These are phyloP conservation scores for Wickerhamomyces chaumierensis DNA, from an alignment of 805 yeast genomes.

Conservation along the genomic window DNA sequence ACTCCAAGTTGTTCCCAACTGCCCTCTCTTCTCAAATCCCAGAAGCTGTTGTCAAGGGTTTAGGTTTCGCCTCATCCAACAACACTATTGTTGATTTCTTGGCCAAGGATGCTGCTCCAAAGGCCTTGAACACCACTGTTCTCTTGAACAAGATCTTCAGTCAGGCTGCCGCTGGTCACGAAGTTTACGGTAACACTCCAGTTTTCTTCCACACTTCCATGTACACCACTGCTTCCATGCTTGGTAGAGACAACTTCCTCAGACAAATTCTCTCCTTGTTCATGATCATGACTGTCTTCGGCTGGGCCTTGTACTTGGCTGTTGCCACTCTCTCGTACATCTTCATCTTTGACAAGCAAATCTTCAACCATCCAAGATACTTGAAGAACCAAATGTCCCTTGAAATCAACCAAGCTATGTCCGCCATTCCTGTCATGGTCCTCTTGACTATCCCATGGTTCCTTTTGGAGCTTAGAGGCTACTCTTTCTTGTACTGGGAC, in stretches of 20 bases:
- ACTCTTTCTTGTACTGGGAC: constrained; percentile 64
- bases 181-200: constrained; percentile 53
- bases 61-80: constrained; percentile 11
- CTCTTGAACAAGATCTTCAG: constrained; percentile 2
- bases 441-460: constrained; percentile 84
- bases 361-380: constrained; percentile 92
- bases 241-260: constrained; percentile 59
- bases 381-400: constrained; percentile 84
- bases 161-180: constrained; percentile 15
- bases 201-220: constrained; percentile 43
- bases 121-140: constrained; percentile 5
- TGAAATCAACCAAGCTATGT: constrained; percentile 68
- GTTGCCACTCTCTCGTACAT: constrained; percentile 71
- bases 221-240: constrained; percentile 51
- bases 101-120: constrained; percentile 7
- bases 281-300: constrained; percentile 65
- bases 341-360: constrained; percentile 75
- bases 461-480: constrained; percentile 71
- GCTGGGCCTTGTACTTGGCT: constrained; percentile 68
- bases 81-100: constrained; percentile 14
- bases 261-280: constrained; percentile 65
- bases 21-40: constrained; percentile 30
- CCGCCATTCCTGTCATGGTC: constrained; percentile 88
- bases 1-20: constrained; percentile 59
- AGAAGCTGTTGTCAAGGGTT: constrained; percentile 18